Evolutionary conservation across 768 basidiomycete genomes (phyloP).

Genomic region (Amanita pseudoporphyria): DNA sequence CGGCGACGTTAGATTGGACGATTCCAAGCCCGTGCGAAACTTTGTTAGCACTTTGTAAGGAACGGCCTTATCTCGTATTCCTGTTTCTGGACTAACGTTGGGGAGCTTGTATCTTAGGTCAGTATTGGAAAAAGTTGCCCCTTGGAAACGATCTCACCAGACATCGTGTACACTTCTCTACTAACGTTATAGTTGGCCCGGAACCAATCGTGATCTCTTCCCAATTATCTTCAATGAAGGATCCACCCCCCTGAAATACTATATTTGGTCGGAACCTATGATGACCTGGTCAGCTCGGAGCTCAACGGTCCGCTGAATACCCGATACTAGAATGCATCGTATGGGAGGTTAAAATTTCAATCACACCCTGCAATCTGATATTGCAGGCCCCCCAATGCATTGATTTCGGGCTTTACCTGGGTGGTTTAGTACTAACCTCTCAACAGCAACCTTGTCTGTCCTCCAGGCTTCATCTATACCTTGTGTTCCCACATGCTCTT

Average conservation of each 20-base stretch:
- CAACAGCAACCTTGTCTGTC: slow-evolving; percentile 38
- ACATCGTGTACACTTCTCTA: slow-evolving; percentile 64
- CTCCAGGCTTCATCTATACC: slow-evolving; percentile 45
- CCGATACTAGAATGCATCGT: too few relatives aligned
- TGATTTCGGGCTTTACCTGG: too few relatives aligned
- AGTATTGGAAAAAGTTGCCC: background rate
- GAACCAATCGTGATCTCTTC: slow-evolving; percentile 48
- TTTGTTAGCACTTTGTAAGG: slow-evolving; percentile 71
- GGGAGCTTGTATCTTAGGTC: slow-evolving; percentile 22
- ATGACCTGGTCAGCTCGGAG: slow-evolving; percentile 6
- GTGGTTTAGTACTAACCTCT: slow-evolving; percentile 40
- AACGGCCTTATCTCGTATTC: slow-evolving; percentile 58
- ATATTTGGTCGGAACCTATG: slow-evolving; percentile 72
- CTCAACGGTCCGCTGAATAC: background rate
- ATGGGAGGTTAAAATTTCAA: too few relatives aligned
- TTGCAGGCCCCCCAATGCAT: background rate
- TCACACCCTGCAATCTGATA: background rate
- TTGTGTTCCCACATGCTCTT: slow-evolving; percentile 35
- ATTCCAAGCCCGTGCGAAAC: slow-evolving; percentile 55
- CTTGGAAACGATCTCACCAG: slow-evolving; percentile 36
- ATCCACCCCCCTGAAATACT: slow-evolving; percentile 52
- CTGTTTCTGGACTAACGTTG: slow-evolving; percentile 58
- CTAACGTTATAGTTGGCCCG: slow-evolving; percentile 40
- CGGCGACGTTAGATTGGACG: slow-evolving; percentile 34
- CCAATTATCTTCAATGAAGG: slow-evolving; percentile 68